Conservation (phyloP, 441 rosid genomes). For the Melastoma candidum region DNA sequence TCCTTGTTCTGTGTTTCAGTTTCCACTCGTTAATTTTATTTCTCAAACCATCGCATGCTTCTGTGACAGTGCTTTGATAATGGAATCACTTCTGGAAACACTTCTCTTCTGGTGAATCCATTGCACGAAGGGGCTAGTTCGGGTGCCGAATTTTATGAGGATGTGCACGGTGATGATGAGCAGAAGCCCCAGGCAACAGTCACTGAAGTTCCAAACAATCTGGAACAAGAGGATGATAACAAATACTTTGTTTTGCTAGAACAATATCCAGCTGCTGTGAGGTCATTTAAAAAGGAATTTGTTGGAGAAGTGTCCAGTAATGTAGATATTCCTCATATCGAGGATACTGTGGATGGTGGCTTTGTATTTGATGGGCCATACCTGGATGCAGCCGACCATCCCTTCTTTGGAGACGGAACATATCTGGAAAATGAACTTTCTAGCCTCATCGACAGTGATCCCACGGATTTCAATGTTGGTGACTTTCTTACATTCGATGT, state of each 20-base stretch:
- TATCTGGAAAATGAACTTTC: slow-evolving; percentile 11
- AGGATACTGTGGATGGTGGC: slow-evolving; percentile 4
- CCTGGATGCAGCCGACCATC: slow-evolving; percentile 7
- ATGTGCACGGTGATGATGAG: slow-evolving; percentile 34
- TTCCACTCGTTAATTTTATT: too few species aligned
- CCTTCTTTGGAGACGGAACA: slow-evolving; percentile 3
- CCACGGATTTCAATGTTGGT: slow-evolving; percentile 8
- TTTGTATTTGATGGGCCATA: slow-evolving; percentile 7
- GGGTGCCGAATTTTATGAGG: slow-evolving; percentile 30
- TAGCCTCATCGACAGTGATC: slow-evolving; percentile 7
- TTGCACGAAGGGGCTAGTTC: slow-evolving; percentile 56
- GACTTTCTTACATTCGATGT: slow-evolving; percentile 16
- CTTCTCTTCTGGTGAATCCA: slow-evolving; percentile 26
- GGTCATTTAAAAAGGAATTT: slow-evolving; percentile 7
- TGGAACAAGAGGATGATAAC: slow-evolving; percentile 6
- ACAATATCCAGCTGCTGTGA: slow-evolving; percentile 5
- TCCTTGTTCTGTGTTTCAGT: too few species aligned
- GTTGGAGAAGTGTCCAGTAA: slow-evolving; percentile 3
- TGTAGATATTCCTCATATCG: not conserved
- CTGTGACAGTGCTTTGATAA: slow-evolving; percentile 37
- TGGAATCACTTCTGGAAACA: slow-evolving; percentile 30
- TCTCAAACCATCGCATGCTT: too few species aligned
- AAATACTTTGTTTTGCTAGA: slow-evolving; percentile 4
- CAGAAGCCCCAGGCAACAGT: slow-evolving; percentile 14
- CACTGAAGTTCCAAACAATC: not conserved